These are phyloP conservation scores for Filobasidium floriforme DNA, from an alignment of 768 basidiomycete genomes.

Conservation along the genomic window DNA sequence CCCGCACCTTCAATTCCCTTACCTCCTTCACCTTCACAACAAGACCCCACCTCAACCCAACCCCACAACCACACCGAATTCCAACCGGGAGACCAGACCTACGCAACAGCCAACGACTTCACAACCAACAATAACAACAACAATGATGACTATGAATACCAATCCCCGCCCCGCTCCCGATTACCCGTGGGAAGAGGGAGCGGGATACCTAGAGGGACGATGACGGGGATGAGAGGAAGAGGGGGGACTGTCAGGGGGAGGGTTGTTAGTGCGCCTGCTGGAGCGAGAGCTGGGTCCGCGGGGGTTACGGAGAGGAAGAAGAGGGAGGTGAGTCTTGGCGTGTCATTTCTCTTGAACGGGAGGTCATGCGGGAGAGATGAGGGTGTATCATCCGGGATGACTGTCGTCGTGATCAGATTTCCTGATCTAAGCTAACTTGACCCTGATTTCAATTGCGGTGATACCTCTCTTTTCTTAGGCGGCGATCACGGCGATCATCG, in stretches of 20 bases:
- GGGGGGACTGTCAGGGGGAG: slow-evolving; percentile 49
- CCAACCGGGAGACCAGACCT: slow-evolving; percentile 34
- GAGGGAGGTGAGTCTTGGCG: slow-evolving; percentile 53
- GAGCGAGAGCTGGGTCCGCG: slow-evolving; percentile 42
- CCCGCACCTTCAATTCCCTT: not conserved
- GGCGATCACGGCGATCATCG: slow-evolving; percentile 59
- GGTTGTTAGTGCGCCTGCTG: slow-evolving; percentile 24
- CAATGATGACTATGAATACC: not conserved
- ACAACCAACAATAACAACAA: slow-evolving; percentile 25
- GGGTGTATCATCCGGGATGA: no score
- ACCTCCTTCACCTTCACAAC: not conserved
- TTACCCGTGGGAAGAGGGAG: slow-evolving; percentile 22
- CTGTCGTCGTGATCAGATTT: no score
- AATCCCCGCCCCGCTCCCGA: slow-evolving; percentile 33
- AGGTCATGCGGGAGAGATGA: no score
- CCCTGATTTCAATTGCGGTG: no score
- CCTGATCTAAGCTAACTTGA: no score
- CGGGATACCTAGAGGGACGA: slow-evolving; percentile 32
- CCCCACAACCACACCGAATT: not conserved
- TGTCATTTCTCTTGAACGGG: not conserved
- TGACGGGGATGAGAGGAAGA: not conserved
- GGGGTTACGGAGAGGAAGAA: slow-evolving; percentile 78
- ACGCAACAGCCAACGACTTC: slow-evolving; percentile 34
- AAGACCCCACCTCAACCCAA: not conserved
- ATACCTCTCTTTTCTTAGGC: slow-evolving; percentile 40